Conservation (phyloP, 208 protist species). For the Eutreptiella sp. region DNA sequence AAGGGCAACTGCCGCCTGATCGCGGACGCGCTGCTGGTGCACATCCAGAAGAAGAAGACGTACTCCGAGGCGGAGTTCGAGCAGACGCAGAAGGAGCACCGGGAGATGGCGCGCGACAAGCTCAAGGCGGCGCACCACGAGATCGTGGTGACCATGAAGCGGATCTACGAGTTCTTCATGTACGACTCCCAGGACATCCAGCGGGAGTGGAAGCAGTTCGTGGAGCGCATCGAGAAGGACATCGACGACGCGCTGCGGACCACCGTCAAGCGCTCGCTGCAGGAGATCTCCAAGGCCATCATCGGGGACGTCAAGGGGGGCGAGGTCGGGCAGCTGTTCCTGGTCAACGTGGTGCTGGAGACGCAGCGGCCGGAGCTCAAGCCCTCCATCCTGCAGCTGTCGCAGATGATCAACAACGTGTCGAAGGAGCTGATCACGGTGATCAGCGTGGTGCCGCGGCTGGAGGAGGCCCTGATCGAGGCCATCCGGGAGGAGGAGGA, state of each 20-base stretch:
- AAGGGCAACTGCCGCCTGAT: constrained; percentile 77
- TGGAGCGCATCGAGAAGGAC: constrained; percentile 80
- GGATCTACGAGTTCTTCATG: constrained; percentile 77
- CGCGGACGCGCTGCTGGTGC: constrained; percentile 78
- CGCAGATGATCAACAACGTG: constrained; percentile 75
- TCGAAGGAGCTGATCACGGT: constrained; percentile 82
- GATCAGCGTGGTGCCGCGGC: constrained; percentile 68
- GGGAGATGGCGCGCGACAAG: constrained; percentile 56
- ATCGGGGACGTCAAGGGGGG: constrained; percentile 63
- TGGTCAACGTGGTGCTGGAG: constrained; percentile 85
- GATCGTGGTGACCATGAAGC: constrained; percentile 68
- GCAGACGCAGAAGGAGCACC: constrained; percentile 69
- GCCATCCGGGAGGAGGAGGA: constrained; percentile 46
- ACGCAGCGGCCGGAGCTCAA: constrained; percentile 74
- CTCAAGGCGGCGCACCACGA: constrained; percentile 65
- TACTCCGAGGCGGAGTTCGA: constrained; percentile 78
- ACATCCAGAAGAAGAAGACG: constrained; percentile 87
- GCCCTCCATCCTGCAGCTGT: constrained; percentile 77
- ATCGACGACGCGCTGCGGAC: constrained; percentile 85
- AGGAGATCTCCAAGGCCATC: constrained; percentile 74
- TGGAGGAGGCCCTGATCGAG: constrained; percentile 65
- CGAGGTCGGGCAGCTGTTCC: constrained; percentile 69
- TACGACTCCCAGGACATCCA: constrained; percentile 77
- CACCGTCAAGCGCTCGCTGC: constrained; percentile 88
- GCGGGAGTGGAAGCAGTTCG: constrained; percentile 78